A percentile compares a stretch with the other conserved stretches of the same genome.
Conservation (phyloP, 2,329 filamentous ascomycete species). For the Pseudocercospora musae region DNA sequence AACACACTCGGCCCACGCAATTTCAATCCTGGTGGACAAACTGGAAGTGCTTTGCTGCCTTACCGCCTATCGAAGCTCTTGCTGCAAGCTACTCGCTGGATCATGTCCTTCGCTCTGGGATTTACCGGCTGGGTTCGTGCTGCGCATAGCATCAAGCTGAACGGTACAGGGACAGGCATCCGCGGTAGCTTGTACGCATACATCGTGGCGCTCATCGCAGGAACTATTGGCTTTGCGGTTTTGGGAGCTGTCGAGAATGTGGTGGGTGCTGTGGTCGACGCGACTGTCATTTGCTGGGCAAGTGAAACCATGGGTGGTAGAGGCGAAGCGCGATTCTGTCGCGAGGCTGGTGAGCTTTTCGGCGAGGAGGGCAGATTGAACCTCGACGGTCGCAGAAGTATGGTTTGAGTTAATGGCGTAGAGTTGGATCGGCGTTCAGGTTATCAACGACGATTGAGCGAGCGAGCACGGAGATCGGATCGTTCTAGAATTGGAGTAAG, state of each 20-base stretch:
- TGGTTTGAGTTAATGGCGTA: constrained; percentile 9
- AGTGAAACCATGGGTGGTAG: constrained; percentile 68
- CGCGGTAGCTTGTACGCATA: constrained; percentile 91
- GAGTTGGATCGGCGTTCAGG: neutral
- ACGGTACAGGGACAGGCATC: constrained; percentile 46
- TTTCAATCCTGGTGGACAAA: constrained; percentile 25
- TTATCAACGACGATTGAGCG: neutral
- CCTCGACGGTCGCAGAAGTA: constrained; percentile 12
- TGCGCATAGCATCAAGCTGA: constrained; percentile 70
- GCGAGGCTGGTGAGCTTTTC: constrained; percentile 87
- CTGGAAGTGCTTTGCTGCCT: constrained; percentile 49
- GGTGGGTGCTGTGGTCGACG: constrained; percentile 38
- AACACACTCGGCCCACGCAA: constrained; percentile 54
- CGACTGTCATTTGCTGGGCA: constrained; percentile 86
- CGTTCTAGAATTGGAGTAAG: neutral
- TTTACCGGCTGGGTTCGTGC: constrained; percentile 97
- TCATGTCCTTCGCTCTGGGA: constrained; percentile 85
- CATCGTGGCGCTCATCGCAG: constrained; percentile 85
- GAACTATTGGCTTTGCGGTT: constrained; percentile 91
- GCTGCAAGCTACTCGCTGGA: constrained; percentile 82
- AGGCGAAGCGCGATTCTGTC: constrained; percentile 74
- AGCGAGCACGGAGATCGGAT: neutral
- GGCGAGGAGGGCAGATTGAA: constrained; percentile 51
- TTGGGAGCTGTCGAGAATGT: constrained; percentile 51
- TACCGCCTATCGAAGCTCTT: constrained; percentile 90